These are phyloP conservation scores for Oryza meyeriana DNA, from an alignment of 176 grass and related monocot species.

Conservation along the genomic window DNA sequence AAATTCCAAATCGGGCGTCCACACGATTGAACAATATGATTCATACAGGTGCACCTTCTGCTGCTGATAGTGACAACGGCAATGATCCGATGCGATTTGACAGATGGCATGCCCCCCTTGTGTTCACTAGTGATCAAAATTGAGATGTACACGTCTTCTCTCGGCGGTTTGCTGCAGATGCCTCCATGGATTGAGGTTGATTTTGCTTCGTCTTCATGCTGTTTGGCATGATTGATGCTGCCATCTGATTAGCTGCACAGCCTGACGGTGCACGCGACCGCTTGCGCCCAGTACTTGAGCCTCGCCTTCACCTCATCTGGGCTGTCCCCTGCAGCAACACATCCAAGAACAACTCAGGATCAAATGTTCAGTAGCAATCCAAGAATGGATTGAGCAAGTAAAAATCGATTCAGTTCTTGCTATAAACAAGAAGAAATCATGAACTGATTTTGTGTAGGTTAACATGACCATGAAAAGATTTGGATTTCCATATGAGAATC, in stretches of 20 bases:
- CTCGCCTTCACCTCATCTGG: conserved; percentile 45
- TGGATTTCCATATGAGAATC: background rate
- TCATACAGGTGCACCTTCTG: background rate
- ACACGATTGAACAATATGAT: background rate
- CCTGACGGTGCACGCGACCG: conserved; percentile 46
- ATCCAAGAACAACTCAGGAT: background rate
- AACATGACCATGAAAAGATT: background rate
- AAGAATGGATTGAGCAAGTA: background rate
- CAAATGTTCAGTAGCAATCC: background rate
- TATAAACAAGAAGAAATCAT: background rate
- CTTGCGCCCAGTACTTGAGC: conserved; percentile 55
- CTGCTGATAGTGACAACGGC: background rate
- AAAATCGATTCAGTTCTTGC: too few species aligned
- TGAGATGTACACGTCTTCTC: background rate
- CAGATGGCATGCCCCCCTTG: background rate
- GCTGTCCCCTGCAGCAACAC: conserved; percentile 27
- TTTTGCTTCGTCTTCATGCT: conserved; percentile 14
- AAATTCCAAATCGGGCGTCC: background rate
- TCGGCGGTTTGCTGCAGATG: background rate
- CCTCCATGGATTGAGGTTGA: background rate
- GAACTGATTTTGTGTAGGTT: background rate
- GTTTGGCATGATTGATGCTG: background rate
- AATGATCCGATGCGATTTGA: background rate
- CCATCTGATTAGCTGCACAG: conserved; percentile 27
- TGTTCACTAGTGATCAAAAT: background rate